Conservation (phyloP, 164 flowering plant species). For the Santalum album region DNA sequence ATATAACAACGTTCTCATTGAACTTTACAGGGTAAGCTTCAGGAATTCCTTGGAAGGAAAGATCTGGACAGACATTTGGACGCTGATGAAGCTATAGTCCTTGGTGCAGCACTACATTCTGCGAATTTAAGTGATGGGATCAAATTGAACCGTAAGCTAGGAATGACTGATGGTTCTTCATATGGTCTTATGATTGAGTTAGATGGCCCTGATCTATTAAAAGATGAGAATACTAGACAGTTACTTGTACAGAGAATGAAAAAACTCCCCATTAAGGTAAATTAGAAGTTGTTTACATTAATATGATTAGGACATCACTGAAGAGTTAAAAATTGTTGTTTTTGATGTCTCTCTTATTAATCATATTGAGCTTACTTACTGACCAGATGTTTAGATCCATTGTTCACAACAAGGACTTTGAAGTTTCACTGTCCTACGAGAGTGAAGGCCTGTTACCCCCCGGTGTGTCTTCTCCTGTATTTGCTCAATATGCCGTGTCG, state of each 20-base stretch:
- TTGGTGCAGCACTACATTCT: constrained; percentile 92
- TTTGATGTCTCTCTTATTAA: too few relatives aligned
- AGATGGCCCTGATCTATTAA: constrained; percentile 58
- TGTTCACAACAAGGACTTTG: constrained; percentile 75
- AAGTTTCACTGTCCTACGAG: constrained; percentile 78
- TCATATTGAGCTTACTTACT: not conserved
- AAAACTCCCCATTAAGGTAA: constrained; percentile 89
- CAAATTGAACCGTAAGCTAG: constrained; percentile 87
- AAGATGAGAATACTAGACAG: constrained; percentile 62
- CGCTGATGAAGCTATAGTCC: constrained; percentile 97
- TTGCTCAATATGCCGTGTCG: constrained; percentile 70
- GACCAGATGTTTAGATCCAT: constrained; percentile 87
- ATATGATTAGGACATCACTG: too few relatives aligned
- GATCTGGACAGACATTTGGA: constrained; percentile 90
- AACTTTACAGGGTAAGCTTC: constrained; percentile 65
- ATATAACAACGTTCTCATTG: not conserved
- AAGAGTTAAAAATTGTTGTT: too few relatives aligned
- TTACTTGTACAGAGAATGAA: constrained; percentile 76
- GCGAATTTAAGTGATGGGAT: constrained; percentile 99
- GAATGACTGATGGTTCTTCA: constrained; percentile 91
- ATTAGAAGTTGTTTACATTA: not conserved
- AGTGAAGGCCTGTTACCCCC: constrained; percentile 66
- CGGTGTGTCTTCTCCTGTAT: constrained; percentile 52
- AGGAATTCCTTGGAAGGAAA: constrained; percentile 83
- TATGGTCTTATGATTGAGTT: constrained; percentile 76